Percentiles rank a stretch among this genome's conserved stretches.
Conservation (phyloP, 495 filamentous ascomycete genomes). For the Jackrogersella multiformis region DNA sequence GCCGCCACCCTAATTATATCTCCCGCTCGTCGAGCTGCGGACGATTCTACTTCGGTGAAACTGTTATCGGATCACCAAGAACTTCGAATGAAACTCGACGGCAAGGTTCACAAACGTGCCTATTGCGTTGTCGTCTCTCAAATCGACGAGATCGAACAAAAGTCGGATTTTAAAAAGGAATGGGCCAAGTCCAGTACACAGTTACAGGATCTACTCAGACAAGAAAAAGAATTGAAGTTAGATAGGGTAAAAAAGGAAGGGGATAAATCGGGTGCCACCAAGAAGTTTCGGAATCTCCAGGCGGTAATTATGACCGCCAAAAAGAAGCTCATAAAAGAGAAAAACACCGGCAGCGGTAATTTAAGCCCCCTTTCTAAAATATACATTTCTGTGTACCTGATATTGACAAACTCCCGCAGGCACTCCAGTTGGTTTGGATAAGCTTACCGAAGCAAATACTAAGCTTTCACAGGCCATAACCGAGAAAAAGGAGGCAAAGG, state of each 20-base stretch:
- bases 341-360: not conserved
- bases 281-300: not conserved
- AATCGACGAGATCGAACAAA: not conserved
- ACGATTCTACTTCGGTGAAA: not conserved
- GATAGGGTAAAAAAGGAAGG: not conserved
- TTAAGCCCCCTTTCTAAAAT: too few relatives aligned
- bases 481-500: not conserved
- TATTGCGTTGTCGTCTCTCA: not conserved
- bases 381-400: too few relatives aligned
- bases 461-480: not conserved
- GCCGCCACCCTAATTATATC: constrained; percentile 2
- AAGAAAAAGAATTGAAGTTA: not conserved
- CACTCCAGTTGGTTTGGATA: too few relatives aligned
- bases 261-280: not conserved
- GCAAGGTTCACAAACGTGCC: not conserved
- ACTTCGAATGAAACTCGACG: not conserved
- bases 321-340: not conserved
- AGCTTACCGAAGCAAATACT: not conserved
- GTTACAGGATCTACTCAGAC: not conserved
- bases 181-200: not conserved
- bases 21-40: constrained; percentile 2
- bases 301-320: too few relatives aligned
- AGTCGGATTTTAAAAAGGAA: not conserved
- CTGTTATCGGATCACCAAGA: not conserved
- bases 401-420: too few relatives aligned